Evolutionary conservation across 2,329 filamentous ascomycete genomes (phyloP), one percentile per base, ranked within the genome.

Genomic region (Cordyceps cicadae): DNA sequence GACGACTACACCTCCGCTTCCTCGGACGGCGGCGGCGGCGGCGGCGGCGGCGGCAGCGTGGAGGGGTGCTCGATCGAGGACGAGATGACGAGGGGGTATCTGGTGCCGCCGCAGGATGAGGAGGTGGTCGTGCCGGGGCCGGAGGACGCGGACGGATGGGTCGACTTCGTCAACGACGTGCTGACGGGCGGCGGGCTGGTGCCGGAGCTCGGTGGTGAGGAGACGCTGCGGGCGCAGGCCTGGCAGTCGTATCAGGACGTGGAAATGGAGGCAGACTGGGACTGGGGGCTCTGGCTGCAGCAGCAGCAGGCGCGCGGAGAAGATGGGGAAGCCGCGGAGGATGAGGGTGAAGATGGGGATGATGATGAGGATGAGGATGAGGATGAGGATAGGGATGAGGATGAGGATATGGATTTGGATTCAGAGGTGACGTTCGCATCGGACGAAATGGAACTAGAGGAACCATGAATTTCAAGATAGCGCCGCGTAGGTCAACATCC

Each of bases 61-160:
- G 4, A 24, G 24, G 17, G 9, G n/a, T 60, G 50, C 46, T 54
- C 59, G 15, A 70, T 70, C 9, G 69, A 74, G 26, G 69, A 72
- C 37, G 72, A 74, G 48, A 71, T 73, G 29, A 64, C 64, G 37
- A 68, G 72, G 19, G 73, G 73, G 15, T 71, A 63, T 61, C 68
- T 71, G 34, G 60, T 73, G n/a, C 65, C 64, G 26, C 66, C 64
- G 34, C 65, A 8, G 43, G 43, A 54, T 39, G 46, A 54, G 15
- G 52, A 39, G 46, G 62, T 59, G 7, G n/a, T 46, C 8, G 64
- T 64, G 3, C 68, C 67, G 8, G 60, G 21, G 2, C 48, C 62
- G 1, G 19, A 66, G 32, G 68, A 72, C 58, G 26, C 39, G 0
- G 24, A 53, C 2, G 67, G 56, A 51, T 74, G 71, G 72, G 37